Conservation (phyloP, 1,139 yeast genomes). For the Yamadazyma diospyri region DNA sequence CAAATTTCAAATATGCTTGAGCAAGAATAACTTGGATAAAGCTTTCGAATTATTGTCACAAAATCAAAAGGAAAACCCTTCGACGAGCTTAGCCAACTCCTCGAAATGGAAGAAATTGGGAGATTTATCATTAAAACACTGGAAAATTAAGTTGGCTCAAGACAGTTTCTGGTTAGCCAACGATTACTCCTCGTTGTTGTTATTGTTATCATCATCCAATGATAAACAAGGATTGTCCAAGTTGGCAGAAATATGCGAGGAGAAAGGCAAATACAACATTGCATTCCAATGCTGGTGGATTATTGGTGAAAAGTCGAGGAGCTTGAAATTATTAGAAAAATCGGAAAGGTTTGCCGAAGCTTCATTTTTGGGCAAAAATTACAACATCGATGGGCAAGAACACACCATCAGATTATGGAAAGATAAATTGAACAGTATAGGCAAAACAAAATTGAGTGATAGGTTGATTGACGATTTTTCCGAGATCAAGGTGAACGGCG, state of each 20-base stretch:
- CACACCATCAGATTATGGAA: slow-evolving; percentile 66
- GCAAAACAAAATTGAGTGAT: slow-evolving; percentile 58
- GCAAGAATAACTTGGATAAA: slow-evolving; percentile 61
- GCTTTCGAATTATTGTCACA: slow-evolving; percentile 70
- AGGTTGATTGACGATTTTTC: slow-evolving; percentile 46
- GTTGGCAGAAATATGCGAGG: slow-evolving; percentile 63
- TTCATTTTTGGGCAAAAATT: slow-evolving; percentile 73
- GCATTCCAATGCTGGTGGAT: slow-evolving; percentile 94
- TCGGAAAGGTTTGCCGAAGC: slow-evolving; percentile 83
- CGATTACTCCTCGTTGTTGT: slow-evolving; percentile 78
- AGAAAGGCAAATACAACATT: slow-evolving; percentile 75
- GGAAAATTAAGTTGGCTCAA: slow-evolving; percentile 81
- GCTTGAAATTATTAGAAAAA: slow-evolving; percentile 63
- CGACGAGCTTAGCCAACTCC: slow-evolving; percentile 31
- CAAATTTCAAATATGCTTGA: slow-evolving; percentile 63
- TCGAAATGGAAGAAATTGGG: slow-evolving; percentile 89
- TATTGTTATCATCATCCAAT: slow-evolving; percentile 81
- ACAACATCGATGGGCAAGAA: slow-evolving; percentile 45
- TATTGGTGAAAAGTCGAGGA: slow-evolving; percentile 63
- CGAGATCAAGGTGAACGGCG: slow-evolving; percentile 17
- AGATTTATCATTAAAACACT: slow-evolving; percentile 73
- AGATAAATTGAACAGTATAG: slow-evolving; percentile 43
- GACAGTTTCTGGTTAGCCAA: slow-evolving; percentile 76
- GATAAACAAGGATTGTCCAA: slow-evolving; percentile 55
- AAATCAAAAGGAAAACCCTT: slow-evolving; percentile 49